Base-by-base conservation (phyloP, 2,329 filamentous ascomycete species). In the Fusarium nisikadoi region DNA sequence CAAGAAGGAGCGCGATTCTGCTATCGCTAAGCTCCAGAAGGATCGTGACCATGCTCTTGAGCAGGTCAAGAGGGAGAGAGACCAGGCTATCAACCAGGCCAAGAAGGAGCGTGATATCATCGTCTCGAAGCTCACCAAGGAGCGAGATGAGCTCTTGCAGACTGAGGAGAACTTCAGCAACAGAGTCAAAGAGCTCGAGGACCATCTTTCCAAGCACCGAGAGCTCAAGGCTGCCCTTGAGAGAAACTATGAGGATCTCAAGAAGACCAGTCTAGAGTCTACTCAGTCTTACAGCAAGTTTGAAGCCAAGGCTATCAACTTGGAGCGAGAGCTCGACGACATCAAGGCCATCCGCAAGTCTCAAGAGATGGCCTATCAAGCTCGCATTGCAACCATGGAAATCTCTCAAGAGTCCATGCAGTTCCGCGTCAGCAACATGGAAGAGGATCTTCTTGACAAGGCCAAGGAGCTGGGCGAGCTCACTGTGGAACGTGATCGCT, bases 151-250 rank as follows among this genome's bases (percentile, higher is more conserved):
- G 38, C 72, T 78, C 3, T 35, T 64, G 25, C 66, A 75, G 49
- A 73, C 75, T 9, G 74, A 77, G 39, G 53, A 65, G 14, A 50
- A 53, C 29, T 74, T 72, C 16, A 62, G 76, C 46, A 59, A 61
- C 54, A 76, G 76, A 49, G 70, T 77, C 46, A 77, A 76, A 64
- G 76, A 78, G 61, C 65, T 78, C 17, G 75, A 78, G 47, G 74
- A 71, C 13, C 75, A 77, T 12, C 65, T 78, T 8, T 29, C 46
- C n/a, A 75, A 75, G 36, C 73, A 77, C 52, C 59, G 64, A 11
- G 76, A 78, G 53, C 64, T 76, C 33, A 78, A 74, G 62, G 73
- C 71, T 43, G 64, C 72, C 31, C 71, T 79, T 6, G 74, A 78
- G 64, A 62, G 49, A 12, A 73, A 78, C 57, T 79, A 78, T 25